phyloP scores from a whole-genome alignment of 129 eudicot species.

The Saussurea involucrata region DNA sequence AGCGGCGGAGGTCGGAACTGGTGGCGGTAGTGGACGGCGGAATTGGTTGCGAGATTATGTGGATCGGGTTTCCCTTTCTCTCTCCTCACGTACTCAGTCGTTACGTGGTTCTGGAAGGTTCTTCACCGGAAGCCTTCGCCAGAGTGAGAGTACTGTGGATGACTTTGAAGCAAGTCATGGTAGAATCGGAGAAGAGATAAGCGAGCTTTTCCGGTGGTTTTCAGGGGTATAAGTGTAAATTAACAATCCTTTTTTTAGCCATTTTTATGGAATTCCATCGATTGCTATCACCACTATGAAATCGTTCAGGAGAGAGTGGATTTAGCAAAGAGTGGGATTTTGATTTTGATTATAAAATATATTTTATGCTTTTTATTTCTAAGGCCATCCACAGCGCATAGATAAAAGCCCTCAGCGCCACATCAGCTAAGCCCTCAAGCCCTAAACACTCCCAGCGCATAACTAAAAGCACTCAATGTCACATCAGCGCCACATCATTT shows the following conservation, averaged over 20 bases:
- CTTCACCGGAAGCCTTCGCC: slow-evolving; percentile 81
- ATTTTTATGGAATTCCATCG: slow-evolving; percentile 9
- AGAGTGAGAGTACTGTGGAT: slow-evolving; percentile 48
- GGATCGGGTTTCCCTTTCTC: slow-evolving; percentile 52
- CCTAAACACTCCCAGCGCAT: no score
- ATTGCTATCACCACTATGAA: slow-evolving; percentile 36
- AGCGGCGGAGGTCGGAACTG: slow-evolving; percentile 48
- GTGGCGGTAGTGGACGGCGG: slow-evolving; percentile 36
- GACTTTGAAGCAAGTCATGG: slow-evolving; percentile 53
- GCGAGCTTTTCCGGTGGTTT: slow-evolving; percentile 94
- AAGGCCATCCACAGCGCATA: no score
- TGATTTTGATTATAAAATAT: background rate
- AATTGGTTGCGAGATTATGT: slow-evolving; percentile 86
- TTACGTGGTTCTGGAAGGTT: slow-evolving; percentile 88
- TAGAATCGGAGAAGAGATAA: slow-evolving; percentile 80
- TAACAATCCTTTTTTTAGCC: background rate
- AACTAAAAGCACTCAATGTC: no score
- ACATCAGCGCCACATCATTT: no score
- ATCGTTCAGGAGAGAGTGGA: slow-evolving; percentile 13
- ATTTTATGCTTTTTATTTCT: background rate
- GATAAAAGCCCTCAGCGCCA: no score
- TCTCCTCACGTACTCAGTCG: slow-evolving; percentile 59
- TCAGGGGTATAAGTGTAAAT: slow-evolving; percentile 85
- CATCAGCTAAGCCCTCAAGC: no score
- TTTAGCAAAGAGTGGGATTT: slow-evolving; percentile 34